Evolutionary conservation across 345 rosid species (phyloP).

Genomic region (Dipteronia sinensis): DNA sequence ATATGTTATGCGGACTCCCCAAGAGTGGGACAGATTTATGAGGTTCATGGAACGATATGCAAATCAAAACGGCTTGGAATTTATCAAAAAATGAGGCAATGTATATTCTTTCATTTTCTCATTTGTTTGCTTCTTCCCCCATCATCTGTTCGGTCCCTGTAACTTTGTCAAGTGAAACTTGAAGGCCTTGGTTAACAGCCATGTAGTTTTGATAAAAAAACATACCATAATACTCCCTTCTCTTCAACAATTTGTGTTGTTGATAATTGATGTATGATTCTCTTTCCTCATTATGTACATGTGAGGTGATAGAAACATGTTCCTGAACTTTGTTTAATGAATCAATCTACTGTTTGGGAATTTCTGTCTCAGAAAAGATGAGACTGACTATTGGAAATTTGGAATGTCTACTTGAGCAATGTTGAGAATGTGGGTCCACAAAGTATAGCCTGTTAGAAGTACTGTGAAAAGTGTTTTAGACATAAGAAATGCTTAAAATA

Average conservation of each 20-base stretch:
- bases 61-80: constrained; percentile 78
- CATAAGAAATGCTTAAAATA: neutral
- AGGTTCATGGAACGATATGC: constrained; percentile 97
- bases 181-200: too few relatives aligned
- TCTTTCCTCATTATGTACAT: constrained; percentile 15
- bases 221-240: constrained; percentile 14
- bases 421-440: neutral
- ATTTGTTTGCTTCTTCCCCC: constrained; percentile 8
- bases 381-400: neutral
- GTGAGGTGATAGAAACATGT: constrained; percentile 11
- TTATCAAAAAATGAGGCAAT: constrained; percentile 70
- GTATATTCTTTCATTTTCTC: constrained; percentile 23
- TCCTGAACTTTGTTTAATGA: neutral
- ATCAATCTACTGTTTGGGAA: neutral
- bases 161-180: constrained; percentile 12
- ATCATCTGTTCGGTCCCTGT: constrained; percentile 10
- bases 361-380: constrained; percentile 2
- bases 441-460: neutral
- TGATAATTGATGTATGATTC: constrained; percentile 2
- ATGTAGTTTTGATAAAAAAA: neutral
- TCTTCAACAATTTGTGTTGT: constrained; percentile 28
- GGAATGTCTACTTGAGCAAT: neutral
- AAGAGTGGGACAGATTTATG: constrained; percentile 97
- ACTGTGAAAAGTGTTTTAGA: neutral
- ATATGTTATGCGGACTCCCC: constrained; percentile 75